Evolutionary conservation across 1,284 basidiomycete genomes (phyloP).

Genomic region (Ganoderma lucidum): DNA sequence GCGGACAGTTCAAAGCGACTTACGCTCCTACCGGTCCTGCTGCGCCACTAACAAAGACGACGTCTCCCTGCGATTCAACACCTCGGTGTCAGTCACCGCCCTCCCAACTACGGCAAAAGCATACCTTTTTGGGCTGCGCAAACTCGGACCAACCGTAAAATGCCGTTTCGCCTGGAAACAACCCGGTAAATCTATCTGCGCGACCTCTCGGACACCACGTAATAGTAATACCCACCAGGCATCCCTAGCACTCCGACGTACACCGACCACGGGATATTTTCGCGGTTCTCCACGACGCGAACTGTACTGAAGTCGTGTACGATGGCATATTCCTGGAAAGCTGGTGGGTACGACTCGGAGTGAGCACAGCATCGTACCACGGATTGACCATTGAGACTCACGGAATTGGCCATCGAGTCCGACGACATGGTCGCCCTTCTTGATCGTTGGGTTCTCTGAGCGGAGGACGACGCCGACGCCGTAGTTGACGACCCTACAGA

Average conservation of each 20-base stretch:
- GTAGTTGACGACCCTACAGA: slow-evolving; percentile 27
- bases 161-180: slow-evolving; percentile 34
- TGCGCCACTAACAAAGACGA: slow-evolving; percentile 35
- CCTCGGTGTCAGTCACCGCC: neutral
- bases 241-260: slow-evolving; percentile 46
- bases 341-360: slow-evolving; percentile 12
- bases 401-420: slow-evolving; percentile 45
- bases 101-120: neutral
- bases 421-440: slow-evolving; percentile 49
- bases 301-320: slow-evolving; percentile 6
- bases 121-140: slow-evolving; percentile 27
- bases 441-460: slow-evolving; percentile 48
- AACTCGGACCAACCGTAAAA: slow-evolving; percentile 38
- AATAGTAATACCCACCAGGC: slow-evolving; percentile 37
- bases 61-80: slow-evolving; percentile 30
- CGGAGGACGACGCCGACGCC: slow-evolving; percentile 54
- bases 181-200: neutral
- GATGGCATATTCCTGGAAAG: slow-evolving; percentile 38
- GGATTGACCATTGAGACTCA: slow-evolving; percentile 18
- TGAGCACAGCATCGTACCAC: neutral
- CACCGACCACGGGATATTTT: slow-evolving; percentile 41
- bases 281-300: slow-evolving; percentile 35
- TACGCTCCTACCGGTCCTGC: slow-evolving; percentile 34
- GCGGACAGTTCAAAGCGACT: neutral
- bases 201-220: neutral